Conservation (phyloP, 768 basidiomycete genomes). For the Suillus placidus region DNA sequence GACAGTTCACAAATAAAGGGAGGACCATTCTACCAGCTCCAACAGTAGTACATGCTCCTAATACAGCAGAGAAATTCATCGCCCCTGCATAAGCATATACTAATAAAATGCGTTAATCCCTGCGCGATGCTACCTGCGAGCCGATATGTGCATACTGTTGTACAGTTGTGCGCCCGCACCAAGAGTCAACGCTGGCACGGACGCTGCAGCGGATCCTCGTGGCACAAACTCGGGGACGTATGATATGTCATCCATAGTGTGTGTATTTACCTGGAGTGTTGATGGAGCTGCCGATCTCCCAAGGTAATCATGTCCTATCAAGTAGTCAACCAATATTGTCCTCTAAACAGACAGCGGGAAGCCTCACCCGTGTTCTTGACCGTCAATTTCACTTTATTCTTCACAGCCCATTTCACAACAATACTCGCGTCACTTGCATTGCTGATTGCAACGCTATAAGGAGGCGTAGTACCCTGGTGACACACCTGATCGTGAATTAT, state of each 20-base stretch:
- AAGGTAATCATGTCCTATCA: conserved; percentile 24
- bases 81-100: conserved; percentile 21
- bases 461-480: conserved; percentile 24
- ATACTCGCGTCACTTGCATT: conserved; percentile 24
- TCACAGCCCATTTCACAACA: conserved; percentile 23
- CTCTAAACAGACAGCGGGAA: neutral
- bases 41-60: conserved; percentile 25
- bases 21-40: conserved; percentile 17
- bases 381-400: conserved; percentile 23
- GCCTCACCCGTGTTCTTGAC: conserved; percentile 26
- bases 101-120: neutral
- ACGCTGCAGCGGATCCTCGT: conserved; percentile 16
- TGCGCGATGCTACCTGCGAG: neutral
- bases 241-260: conserved; percentile 16
- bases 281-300: conserved; percentile 29
- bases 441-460: conserved; percentile 22
- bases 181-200: conserved; percentile 22
- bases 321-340: neutral
- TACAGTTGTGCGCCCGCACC: conserved; percentile 22
- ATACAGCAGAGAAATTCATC: conserved; percentile 19
- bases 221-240: conserved; percentile 24
- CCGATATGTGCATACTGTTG: conserved; percentile 16
- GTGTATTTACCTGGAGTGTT: conserved; percentile 28
- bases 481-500: conserved; percentile 14
- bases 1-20: neutral